Conservation (phyloP, 176 grass and related monocot species). For the Pontederia paniculata region DNA sequence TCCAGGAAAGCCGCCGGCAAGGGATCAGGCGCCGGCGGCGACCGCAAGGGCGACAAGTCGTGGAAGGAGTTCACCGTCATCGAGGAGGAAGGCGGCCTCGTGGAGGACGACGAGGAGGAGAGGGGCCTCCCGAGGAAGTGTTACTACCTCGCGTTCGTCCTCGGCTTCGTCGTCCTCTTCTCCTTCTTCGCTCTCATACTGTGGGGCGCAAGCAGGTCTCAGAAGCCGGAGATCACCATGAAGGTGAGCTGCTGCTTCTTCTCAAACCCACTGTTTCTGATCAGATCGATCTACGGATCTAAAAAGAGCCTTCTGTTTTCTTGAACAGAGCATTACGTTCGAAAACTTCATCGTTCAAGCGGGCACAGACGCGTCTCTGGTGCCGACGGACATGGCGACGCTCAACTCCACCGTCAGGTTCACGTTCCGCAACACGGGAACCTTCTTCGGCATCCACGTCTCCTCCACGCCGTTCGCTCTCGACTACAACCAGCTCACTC, state of each 20-base stretch:
- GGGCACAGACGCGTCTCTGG: constrained; percentile 88
- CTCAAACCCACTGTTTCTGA: too few species aligned
- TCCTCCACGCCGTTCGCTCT: constrained; percentile 38
- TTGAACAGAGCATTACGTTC: constrained; percentile 59
- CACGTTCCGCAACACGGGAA: constrained; percentile 74
- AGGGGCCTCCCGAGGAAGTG: constrained; percentile 38
- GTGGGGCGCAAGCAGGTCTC: constrained; percentile 78
- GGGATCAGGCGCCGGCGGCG: neutral
- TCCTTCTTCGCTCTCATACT: constrained; percentile 91
- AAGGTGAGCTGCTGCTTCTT: constrained; percentile 26
- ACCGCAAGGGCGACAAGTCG: constrained; percentile 4
- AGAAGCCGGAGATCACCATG: constrained; percentile 59
- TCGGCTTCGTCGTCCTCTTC: constrained; percentile 55
- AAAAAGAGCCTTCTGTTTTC: constrained; percentile 1
- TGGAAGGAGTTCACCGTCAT: constrained; percentile 72
- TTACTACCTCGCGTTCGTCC: constrained; percentile 54
- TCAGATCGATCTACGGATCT: neutral
- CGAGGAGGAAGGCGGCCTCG: constrained; percentile 60
- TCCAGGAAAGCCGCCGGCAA: constrained; percentile 23
- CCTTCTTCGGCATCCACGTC: constrained; percentile 89
- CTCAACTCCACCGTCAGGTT: constrained; percentile 74
- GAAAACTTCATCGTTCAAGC: constrained; percentile 89
- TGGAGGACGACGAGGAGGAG: constrained; percentile 36
- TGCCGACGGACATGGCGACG: constrained; percentile 93
- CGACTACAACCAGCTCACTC: constrained; percentile 56